A percentile compares a stretch with the other conserved stretches of the same genome.
Conservation (phyloP, 768 basidiomycete species). For the Serendipita sp. region DNA sequence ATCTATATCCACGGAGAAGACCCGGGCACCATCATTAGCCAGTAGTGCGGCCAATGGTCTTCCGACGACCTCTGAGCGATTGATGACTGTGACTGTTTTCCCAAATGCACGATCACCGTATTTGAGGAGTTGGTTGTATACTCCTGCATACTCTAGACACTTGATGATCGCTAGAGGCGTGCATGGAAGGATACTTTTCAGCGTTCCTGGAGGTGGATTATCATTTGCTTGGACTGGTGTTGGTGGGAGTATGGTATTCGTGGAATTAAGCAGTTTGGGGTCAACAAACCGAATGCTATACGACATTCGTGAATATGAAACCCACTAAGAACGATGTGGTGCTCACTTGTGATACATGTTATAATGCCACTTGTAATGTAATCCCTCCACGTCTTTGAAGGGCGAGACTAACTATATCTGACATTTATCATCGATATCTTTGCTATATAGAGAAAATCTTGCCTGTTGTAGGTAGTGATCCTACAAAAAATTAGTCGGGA, state of each 20-base stretch:
- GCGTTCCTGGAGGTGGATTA: slow-evolving; percentile 61
- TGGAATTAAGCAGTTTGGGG: slow-evolving; percentile 47
- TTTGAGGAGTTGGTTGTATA: slow-evolving; percentile 82
- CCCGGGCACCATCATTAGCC: slow-evolving; percentile 91
- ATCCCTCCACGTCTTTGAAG: slow-evolving; percentile 92
- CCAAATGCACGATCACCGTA: slow-evolving; percentile 95
- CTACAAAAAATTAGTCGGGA: slow-evolving; percentile 23
- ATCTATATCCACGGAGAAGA: slow-evolving; percentile 90
- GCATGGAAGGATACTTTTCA: slow-evolving; percentile 95
- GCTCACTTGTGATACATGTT: slow-evolving; percentile 88
- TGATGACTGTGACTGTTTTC: slow-evolving; percentile 84
- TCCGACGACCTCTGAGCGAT: slow-evolving; percentile 91
- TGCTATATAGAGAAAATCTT: slow-evolving; percentile 11
- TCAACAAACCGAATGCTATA: slow-evolving; percentile 81
- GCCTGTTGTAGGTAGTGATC: slow-evolving; percentile 97
- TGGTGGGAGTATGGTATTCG: slow-evolving; percentile 24
- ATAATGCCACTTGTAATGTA: slow-evolving; percentile 90
- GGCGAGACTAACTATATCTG: slow-evolving; percentile 68
- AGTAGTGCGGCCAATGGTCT: slow-evolving; percentile 90
- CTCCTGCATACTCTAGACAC: slow-evolving; percentile 74
- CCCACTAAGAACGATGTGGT: no score
- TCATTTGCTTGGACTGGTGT: slow-evolving; percentile 28
- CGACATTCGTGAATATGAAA: background rate
- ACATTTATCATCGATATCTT: background rate
- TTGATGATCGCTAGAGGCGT: slow-evolving; percentile 96